These are phyloP conservation scores for Pythium brachiatum DNA, from an alignment of 352 stramenopile genomes.

Conservation along the genomic window DNA sequence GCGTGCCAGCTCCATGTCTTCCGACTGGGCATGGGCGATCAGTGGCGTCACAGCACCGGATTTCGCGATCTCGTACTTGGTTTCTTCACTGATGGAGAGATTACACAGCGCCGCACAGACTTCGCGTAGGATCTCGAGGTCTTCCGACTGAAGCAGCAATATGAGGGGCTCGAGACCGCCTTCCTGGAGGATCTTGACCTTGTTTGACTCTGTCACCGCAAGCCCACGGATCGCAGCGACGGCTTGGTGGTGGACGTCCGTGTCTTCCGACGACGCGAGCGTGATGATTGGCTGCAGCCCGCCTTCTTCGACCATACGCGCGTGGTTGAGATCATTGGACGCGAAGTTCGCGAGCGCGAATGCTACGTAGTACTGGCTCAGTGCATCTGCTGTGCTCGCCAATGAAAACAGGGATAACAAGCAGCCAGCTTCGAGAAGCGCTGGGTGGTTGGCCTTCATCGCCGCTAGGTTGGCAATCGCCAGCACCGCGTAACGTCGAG, in stretches of 20 bases:
- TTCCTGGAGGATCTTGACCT: constrained; percentile 97
- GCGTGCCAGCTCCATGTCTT: constrained; percentile 91
- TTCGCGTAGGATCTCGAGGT: constrained; percentile 94
- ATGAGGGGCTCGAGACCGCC: constrained; percentile 93
- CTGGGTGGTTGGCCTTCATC: constrained; percentile 93
- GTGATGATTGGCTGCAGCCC: constrained; percentile 95
- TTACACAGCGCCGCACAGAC: constrained; percentile 94
- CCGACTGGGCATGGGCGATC: constrained; percentile 89
- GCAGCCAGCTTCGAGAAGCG: constrained; percentile 90
- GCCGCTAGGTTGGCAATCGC: constrained; percentile 94
- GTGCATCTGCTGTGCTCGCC: constrained; percentile 89
- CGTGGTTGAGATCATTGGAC: constrained; percentile 92
- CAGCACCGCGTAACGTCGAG: constrained; percentile 91
- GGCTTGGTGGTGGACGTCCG: constrained; percentile 94
- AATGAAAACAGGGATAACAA: constrained; percentile 92
- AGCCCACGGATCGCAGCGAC: constrained; percentile 92
- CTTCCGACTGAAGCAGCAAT: constrained; percentile 84
- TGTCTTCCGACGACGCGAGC: constrained; percentile 88
- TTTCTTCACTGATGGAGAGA: constrained; percentile 94
- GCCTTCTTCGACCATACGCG: constrained; percentile 93
- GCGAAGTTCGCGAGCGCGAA: constrained; percentile 95
- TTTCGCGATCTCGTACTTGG: constrained; percentile 97
- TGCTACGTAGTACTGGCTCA: constrained; percentile 95
- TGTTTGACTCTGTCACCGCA: constrained; percentile 88
- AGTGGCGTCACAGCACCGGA: constrained; percentile 89